Conservation (phyloP, 2,329 filamentous ascomycete species). For the Piedraia hortae region DNA sequence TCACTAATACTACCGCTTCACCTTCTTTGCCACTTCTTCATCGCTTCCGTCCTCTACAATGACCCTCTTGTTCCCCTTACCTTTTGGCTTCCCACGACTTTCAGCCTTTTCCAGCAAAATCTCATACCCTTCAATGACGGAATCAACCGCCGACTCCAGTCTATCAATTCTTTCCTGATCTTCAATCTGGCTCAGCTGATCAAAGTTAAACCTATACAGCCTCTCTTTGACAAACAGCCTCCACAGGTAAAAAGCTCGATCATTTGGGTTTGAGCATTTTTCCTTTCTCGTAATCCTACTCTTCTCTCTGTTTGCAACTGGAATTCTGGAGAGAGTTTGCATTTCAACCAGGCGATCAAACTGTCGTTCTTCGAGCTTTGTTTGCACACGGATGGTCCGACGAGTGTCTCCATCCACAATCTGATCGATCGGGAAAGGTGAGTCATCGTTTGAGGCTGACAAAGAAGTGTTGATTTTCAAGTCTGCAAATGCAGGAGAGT, state of each 20-base stretch:
- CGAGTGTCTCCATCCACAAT: conserved; percentile 28
- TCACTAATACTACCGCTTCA: no score
- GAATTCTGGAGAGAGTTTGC: conserved; percentile 35
- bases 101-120: conserved; percentile 28
- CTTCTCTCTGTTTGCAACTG: conserved; percentile 19
- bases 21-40: no score
- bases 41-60: no score
- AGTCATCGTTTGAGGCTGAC: conserved; percentile 19
- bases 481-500: conserved; percentile 10
- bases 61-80: no score
- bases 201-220: conserved; percentile 47
- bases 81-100: conserved; percentile 12
- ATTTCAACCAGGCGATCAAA: conserved; percentile 51
- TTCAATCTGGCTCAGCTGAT: conserved; percentile 42
- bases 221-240: conserved; percentile 48
- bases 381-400: conserved; percentile 27
- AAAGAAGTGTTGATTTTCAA: conserved; percentile 24
- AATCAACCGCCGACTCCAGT: conserved; percentile 38
- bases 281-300: conserved; percentile 18
- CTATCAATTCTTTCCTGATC: conserved; percentile 39
- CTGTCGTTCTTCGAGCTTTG: conserved; percentile 52
- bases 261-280: conserved; percentile 26
- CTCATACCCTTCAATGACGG: conserved; percentile 47
- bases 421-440: conserved; percentile 26
- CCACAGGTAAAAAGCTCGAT: conserved; percentile 42